A percentile compares a stretch with the other conserved stretches of the same genome.
These are phyloP conservation scores for Penicillium dipodomyicola DNA, from an alignment of 495 filamentous ascomycete species.

Conservation along the genomic window DNA sequence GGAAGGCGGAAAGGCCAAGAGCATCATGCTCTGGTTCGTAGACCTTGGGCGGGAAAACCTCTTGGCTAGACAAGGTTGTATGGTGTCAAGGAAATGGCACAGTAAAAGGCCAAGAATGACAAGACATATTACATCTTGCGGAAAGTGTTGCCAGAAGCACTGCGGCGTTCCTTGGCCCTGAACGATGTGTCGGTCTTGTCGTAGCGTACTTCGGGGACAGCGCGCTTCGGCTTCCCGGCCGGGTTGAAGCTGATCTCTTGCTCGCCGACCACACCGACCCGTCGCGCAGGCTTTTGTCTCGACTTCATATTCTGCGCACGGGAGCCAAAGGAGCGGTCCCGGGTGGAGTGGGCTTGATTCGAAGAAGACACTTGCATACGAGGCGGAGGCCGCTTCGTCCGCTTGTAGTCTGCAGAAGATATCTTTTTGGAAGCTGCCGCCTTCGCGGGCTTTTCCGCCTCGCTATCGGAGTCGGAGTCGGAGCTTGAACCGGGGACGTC, in stretches of 20 bases:
- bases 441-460: conserved; percentile 31
- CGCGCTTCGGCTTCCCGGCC: conserved; percentile 51
- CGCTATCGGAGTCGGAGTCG: conserved; percentile 43
- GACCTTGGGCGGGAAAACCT: not conserved
- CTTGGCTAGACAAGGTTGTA: not conserved
- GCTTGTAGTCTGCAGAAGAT: conserved; percentile 51
- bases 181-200: conserved; percentile 29
- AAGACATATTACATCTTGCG: conserved; percentile 44
- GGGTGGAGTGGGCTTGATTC: conserved; percentile 36
- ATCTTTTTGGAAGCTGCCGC: conserved; percentile 54
- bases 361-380: conserved; percentile 60
- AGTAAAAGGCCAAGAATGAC: not conserved
- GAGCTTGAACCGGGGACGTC: conserved; percentile 45
- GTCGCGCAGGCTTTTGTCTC: conserved; percentile 45
- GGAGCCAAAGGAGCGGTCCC: conserved; percentile 68
- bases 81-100: conserved; percentile 3
- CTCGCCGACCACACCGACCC: conserved; percentile 70
- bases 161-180: conserved; percentile 47
- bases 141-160: conserved; percentile 54
- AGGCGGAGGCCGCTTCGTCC: conserved; percentile 52
- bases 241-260: conserved; percentile 83
- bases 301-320: conserved; percentile 54
- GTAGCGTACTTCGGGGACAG: conserved; percentile 30
- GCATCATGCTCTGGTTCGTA: conserved; percentile 1
- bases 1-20: not conserved